phyloP scores from a whole-genome alignment of 495 filamentous ascomycete genomes.

The Podospora comata region DNA sequence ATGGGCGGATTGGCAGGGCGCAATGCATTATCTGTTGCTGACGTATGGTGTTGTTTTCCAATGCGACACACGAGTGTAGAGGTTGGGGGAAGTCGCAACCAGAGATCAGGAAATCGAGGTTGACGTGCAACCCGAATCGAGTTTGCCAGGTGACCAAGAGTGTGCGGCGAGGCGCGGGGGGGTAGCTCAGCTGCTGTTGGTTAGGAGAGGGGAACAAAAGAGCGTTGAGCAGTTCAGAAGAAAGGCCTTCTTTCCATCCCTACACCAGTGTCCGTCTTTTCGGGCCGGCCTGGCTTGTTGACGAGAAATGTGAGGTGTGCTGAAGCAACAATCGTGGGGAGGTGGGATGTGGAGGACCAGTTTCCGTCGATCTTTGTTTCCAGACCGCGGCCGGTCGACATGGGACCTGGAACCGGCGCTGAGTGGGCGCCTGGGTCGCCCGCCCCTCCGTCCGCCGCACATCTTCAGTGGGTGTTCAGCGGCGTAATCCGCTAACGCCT shows the following conservation, averaged over 20 bases:
- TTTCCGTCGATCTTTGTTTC: neutral
- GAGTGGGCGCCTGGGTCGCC: neutral
- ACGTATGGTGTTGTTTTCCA: neutral
- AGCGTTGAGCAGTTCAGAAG: neutral
- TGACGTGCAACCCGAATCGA: neutral
- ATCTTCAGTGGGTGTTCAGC: neutral
- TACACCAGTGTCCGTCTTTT: neutral
- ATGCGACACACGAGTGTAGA: neutral
- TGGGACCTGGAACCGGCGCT: no score
- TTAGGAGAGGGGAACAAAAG: neutral
- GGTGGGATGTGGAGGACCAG: neutral
- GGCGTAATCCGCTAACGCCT: neutral
- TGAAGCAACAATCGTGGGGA: neutral
- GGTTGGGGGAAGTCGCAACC: neutral
- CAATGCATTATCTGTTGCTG: constrained; percentile 11
- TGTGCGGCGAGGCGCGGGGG: neutral
- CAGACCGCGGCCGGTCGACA: neutral
- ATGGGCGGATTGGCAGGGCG: constrained; percentile 9
- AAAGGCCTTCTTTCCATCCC: neutral
- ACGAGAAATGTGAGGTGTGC: neutral
- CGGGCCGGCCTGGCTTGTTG: neutral
- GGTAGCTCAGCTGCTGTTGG: neutral
- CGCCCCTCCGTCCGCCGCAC: neutral
- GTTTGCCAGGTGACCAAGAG: neutral
- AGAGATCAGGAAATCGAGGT: neutral